These are phyloP conservation scores for Phytophthora rubi DNA, from an alignment of 352 stramenopile species.

Conservation along the genomic window DNA sequence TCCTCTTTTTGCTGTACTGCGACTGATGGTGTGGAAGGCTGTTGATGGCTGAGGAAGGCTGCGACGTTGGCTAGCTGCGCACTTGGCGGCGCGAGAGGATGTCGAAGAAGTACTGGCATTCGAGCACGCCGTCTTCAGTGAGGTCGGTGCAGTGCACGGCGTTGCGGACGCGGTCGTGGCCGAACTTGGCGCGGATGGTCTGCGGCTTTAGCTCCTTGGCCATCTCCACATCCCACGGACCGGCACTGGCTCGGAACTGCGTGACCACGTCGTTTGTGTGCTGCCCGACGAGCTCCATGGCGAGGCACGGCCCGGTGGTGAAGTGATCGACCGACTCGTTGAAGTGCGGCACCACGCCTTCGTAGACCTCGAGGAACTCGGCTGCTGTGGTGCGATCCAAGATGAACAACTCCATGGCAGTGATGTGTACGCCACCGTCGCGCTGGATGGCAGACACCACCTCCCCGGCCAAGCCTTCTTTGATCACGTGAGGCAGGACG, in stretches of 20 bases:
- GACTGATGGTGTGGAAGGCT: slow-evolving; percentile 10
- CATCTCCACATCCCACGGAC: slow-evolving; percentile 93
- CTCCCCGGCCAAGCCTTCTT: slow-evolving; percentile 76
- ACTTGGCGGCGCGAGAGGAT: slow-evolving; percentile 84
- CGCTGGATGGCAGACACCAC: slow-evolving; percentile 87
- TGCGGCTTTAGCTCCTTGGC: slow-evolving; percentile 91
- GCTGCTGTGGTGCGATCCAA: slow-evolving; percentile 86
- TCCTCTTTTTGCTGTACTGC: slow-evolving; percentile 4
- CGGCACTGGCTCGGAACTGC: slow-evolving; percentile 85
- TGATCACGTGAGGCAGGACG: slow-evolving; percentile 93
- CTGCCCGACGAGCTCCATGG: slow-evolving; percentile 86
- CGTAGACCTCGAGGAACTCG: slow-evolving; percentile 93
- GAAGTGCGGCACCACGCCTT: slow-evolving; percentile 93
- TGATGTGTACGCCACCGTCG: slow-evolving; percentile 72
- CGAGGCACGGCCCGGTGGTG: slow-evolving; percentile 87
- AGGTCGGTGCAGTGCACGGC: slow-evolving; percentile 95
- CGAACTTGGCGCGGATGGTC: slow-evolving; percentile 91
- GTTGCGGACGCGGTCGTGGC: slow-evolving; percentile 87
- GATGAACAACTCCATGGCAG: slow-evolving; percentile 90
- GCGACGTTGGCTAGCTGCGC: slow-evolving; percentile 19
- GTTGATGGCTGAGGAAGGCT: slow-evolving; percentile 20
- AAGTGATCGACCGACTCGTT: slow-evolving; percentile 91
- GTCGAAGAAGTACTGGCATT: slow-evolving; percentile 95
- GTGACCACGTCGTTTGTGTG: slow-evolving; percentile 59
- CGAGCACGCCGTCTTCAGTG: slow-evolving; percentile 87